phyloP scores from a whole-genome alignment of 2,329 filamentous ascomycete genomes.

The Byssochlamys sp. region DNA sequence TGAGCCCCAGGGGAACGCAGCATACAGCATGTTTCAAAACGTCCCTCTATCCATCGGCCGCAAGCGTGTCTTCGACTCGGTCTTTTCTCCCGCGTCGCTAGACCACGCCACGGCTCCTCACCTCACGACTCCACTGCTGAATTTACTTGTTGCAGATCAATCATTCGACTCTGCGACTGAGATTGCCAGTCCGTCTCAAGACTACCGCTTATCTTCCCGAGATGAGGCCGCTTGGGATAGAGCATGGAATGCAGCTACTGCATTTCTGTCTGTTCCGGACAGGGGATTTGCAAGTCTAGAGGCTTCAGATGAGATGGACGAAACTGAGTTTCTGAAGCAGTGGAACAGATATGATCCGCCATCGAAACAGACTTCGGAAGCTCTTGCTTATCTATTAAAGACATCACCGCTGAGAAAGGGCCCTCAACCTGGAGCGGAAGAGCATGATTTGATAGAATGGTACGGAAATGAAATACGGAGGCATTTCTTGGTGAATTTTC shows the following conservation, averaged over 20 bases:
- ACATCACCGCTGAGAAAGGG: constrained; percentile 10
- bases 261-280: constrained; percentile 31
- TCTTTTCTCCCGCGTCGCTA: constrained; percentile 32
- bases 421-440: constrained; percentile 8
- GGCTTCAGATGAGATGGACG: constrained; percentile 14
- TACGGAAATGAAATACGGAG: constrained; percentile 35
- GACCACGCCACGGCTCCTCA: constrained; percentile 22
- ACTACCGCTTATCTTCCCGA: not conserved
- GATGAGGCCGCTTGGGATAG: constrained; percentile 25
- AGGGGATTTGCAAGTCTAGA: constrained; percentile 22
- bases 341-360: constrained; percentile 22
- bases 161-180: constrained; percentile 5
- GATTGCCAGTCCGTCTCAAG: not conserved
- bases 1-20: not conserved
- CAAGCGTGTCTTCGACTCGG: constrained; percentile 35
- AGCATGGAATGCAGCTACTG: constrained; percentile 33
- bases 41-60: constrained; percentile 18
- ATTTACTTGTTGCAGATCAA: constrained; percentile 9
- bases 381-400: constrained; percentile 24
- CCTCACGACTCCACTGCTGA: constrained; percentile 15
- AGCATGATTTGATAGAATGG: constrained; percentile 30
- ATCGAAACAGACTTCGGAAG: constrained; percentile 20
- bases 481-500: constrained; percentile 34
- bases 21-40: constrained; percentile 17
- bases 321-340: constrained; percentile 17